Conservation (phyloP, 257 asterid genomes). For the Ophiorrhiza pumila region DNA sequence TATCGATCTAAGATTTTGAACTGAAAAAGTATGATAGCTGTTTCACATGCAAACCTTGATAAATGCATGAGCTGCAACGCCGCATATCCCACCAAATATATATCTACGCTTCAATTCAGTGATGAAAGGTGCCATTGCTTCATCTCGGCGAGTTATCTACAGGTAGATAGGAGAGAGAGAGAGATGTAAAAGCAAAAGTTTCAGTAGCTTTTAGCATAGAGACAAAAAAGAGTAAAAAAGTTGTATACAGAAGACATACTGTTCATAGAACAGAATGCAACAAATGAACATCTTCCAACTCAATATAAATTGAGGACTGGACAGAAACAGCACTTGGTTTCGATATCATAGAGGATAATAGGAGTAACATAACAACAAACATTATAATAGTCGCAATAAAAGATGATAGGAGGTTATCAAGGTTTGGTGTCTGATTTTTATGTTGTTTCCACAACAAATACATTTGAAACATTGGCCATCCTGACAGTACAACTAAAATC, state of each 20-base stretch:
- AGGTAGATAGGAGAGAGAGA: conserved; percentile 25
- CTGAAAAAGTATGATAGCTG: not conserved
- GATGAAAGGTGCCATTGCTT: conserved; percentile 85
- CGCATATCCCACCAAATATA: conserved; percentile 92
- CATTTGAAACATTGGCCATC: not conserved
- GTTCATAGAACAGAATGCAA: not conserved
- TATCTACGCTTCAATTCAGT: conserved; percentile 83
- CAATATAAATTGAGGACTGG: not conserved
- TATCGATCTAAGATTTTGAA: conserved; percentile 15
- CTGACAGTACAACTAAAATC: not conserved
- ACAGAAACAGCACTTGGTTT: not conserved
- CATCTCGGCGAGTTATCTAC: conserved; percentile 96
- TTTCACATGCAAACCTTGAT: conserved; percentile 57
- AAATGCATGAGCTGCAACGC: conserved; percentile 75
- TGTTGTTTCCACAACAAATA: not conserved
- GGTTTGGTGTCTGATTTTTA: not conserved
- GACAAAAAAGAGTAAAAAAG: not conserved
- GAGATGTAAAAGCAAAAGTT: conserved; percentile 19
- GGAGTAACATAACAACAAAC: not conserved
- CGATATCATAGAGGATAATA: not conserved
- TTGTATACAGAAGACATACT: not conserved
- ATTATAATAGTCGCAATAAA: no score
- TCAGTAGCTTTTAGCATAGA: not conserved
- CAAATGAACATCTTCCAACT: conserved; percentile 1
- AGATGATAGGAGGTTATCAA: not conserved